These are phyloP conservation scores for Globisporangium lucens DNA, from an alignment of 352 stramenopile genomes.

Conservation along the genomic window DNA sequence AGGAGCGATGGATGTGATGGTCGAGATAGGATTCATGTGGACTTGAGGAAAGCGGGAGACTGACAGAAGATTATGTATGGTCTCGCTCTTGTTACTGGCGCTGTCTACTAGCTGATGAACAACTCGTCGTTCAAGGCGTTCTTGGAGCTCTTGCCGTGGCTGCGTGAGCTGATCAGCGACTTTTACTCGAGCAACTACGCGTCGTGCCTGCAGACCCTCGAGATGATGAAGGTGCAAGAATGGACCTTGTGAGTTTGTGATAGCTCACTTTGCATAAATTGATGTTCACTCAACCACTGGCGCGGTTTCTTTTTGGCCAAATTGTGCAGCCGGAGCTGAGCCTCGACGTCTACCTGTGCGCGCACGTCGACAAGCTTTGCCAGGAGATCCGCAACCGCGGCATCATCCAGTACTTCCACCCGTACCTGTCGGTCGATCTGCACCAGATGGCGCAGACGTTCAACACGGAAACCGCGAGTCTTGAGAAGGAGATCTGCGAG, in stretches of 20 bases:
- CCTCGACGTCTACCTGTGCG: constrained; percentile 76
- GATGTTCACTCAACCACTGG: no score
- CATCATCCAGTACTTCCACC: constrained; percentile 89
- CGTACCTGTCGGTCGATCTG: constrained; percentile 85
- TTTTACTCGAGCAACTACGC: constrained; percentile 89
- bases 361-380: constrained; percentile 70
- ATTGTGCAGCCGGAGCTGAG: constrained; percentile 50
- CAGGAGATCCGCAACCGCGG: constrained; percentile 81
- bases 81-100: background rate
- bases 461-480: constrained; percentile 47
- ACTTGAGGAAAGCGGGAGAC: background rate
- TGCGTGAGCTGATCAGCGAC: constrained; percentile 86
- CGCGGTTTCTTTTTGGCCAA: no score
- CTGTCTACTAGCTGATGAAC: constrained; percentile 65
- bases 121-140: constrained; percentile 88
- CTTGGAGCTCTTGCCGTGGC: constrained; percentile 79
- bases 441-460: constrained; percentile 86
- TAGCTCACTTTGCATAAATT: no score
- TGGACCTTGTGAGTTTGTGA: background rate
- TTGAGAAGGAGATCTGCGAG: constrained; percentile 79
- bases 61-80: background rate
- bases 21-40: background rate
- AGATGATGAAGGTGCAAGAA: constrained; percentile 58
- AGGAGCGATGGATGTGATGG: background rate
- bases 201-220: constrained; percentile 69